Base-by-base conservation (phyloP, 257 asterid species). In the Petrea volubilis region DNA sequence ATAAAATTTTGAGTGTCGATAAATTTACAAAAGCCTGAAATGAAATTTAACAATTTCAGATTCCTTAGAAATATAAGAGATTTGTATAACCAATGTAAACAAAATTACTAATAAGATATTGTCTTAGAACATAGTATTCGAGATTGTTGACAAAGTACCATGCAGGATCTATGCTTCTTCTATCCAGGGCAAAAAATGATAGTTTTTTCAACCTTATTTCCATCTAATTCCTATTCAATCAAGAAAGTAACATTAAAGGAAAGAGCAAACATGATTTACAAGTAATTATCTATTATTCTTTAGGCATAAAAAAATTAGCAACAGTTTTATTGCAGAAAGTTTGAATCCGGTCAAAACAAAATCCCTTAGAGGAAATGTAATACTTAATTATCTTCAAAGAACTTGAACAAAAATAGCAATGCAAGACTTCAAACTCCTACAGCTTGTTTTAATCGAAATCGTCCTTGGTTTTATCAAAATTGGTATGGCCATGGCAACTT, bases 121-220 rank as follows among this genome's bases (percentile, higher is more conserved):
- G 25, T 25, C 24, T 47, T 14, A n/a, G 11, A 47, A n/a, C 55
- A 47, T 12, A 17, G 14, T 7, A 51, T 21, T 12, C 13, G 14
- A 23, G 34, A 25, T 34, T 25, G 11, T 4, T 24, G 24, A 17
- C n/a, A 15, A 28, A 65, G 75, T 81, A 88, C 95, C 95, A 86
- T 88, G 68, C 92, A 84, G 77, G 56, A 84, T 57, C 95, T 88
- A 59, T 82, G 84, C 69, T 82, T 86, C 82, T 84, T 88, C 52
- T 17, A 70, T 56, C 90, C 87, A 11, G 87, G 82, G 40, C 89
- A 86, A 67, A 71, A 83, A 34, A 88, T 80, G 72, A 78, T 74
- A 76, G 82, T 90, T 43, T 67, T 82, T 74, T 86, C 83, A 67
- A 84, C 88, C 78, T 82, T 84, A 72, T 86, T 83, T 70, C 92